Percentiles rank a stretch among this genome's conserved stretches.
These are phyloP conservation scores for Populus pruinosa DNA, from an alignment of 345 rosid species.

Conservation along the genomic window DNA sequence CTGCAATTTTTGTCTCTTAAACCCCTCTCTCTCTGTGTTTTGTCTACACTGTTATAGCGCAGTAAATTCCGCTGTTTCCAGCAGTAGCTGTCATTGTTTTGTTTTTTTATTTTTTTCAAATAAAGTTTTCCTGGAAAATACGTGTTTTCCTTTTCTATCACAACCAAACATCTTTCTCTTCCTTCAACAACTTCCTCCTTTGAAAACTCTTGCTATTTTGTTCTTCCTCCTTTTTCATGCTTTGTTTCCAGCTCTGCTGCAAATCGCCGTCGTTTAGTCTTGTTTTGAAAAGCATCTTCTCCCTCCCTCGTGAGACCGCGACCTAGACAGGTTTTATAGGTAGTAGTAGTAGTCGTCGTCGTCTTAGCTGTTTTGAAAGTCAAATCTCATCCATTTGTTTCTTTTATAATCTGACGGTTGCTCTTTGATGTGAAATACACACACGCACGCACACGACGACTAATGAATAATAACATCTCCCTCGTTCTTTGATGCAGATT, in stretches of 20 bases:
- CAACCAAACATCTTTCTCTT: slow-evolving; percentile 7
- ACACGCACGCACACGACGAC: too few relatives aligned
- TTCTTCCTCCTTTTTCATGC: background rate
- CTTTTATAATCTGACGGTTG: slow-evolving; percentile 31
- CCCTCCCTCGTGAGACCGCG: slow-evolving; percentile 25
- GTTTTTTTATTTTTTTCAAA: background rate
- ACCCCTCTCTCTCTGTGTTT: slow-evolving; percentile 15
- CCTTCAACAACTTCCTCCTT: slow-evolving; percentile 14
- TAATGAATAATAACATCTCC: background rate
- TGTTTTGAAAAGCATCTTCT: slow-evolving; percentile 11
- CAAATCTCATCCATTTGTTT: slow-evolving; percentile 29
- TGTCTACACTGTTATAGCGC: slow-evolving; percentile 26
- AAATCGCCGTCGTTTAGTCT: slow-evolving; percentile 38
- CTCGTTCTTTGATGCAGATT: slow-evolving; percentile 33
- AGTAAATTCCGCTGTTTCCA: slow-evolving; percentile 9
- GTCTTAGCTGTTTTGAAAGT: slow-evolving; percentile 9
- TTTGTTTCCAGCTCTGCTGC: background rate
- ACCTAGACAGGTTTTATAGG: background rate
- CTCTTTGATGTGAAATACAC: slow-evolving; percentile 14
- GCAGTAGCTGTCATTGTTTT: background rate
- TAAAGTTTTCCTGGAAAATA: slow-evolving; percentile 8
- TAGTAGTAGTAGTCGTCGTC: background rate
- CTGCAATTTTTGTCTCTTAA: slow-evolving; percentile 2
- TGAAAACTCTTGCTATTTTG: background rate
- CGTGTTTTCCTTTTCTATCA: background rate